These are phyloP conservation scores for Ogataea pini DNA, from an alignment of 805 yeast species.

Conservation along the genomic window DNA sequence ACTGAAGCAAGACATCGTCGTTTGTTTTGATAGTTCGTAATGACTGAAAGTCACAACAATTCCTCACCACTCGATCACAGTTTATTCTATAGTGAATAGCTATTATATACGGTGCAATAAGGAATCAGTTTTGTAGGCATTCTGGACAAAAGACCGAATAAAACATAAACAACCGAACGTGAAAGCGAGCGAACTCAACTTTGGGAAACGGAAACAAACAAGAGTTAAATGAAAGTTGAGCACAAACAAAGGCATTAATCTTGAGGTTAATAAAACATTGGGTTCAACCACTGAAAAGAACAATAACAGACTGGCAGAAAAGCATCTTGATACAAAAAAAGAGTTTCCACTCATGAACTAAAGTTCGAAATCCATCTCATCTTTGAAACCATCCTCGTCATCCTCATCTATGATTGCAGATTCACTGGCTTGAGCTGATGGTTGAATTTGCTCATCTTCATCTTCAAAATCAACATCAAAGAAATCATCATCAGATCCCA, in stretches of 20 bases:
- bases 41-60: too few species aligned
- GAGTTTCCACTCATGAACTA: slow-evolving; percentile 7
- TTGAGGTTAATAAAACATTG: not conserved
- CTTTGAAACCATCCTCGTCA: slow-evolving; percentile 32
- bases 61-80: not conserved
- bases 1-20: too few species aligned
- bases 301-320: not conserved
- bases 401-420: slow-evolving; percentile 43
- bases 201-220: not conserved
- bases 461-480: slow-evolving; percentile 96
- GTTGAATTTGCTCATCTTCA: slow-evolving; percentile 57
- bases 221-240: not conserved
- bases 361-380: slow-evolving; percentile 42
- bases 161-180: not conserved
- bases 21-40: not conserved
- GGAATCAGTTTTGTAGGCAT: too few species aligned
- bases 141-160: not conserved
- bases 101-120: too few species aligned
- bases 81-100: not conserved
- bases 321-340: not conserved
- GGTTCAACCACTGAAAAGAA: not conserved
- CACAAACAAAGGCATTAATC: not conserved
- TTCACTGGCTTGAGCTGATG: slow-evolving; percentile 19
- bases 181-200: not conserved
- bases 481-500: slow-evolving; percentile 94